These are phyloP conservation scores for Hyaloscypha variabilis DNA, from an alignment of 495 filamentous ascomycete genomes.

Conservation along the genomic window DNA sequence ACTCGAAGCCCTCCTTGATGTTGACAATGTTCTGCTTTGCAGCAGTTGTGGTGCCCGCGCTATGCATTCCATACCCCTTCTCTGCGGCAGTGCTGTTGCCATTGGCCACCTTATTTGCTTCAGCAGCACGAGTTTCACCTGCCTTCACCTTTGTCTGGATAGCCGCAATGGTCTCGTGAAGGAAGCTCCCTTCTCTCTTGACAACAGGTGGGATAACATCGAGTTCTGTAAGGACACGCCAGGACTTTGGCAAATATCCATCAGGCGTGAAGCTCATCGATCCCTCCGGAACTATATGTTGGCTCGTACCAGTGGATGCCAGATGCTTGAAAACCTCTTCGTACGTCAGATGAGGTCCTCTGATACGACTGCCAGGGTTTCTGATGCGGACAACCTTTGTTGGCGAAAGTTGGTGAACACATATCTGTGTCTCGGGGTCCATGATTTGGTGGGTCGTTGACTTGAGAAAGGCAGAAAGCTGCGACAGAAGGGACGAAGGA, in stretches of 20 bases:
- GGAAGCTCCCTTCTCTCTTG: not conserved
- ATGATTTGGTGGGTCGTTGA: no score
- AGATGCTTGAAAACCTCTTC: not conserved
- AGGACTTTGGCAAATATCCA: not conserved
- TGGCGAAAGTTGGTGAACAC: not conserved
- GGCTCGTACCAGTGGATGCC: not conserved
- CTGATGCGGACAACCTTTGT: not conserved
- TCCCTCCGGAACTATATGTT: not conserved
- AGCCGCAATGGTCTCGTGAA: not conserved
- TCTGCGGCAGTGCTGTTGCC: slow-evolving; percentile 15
- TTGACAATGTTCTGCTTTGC: slow-evolving; percentile 76
- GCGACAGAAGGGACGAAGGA: no score
- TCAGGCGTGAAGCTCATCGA: not conserved
- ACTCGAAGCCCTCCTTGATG: slow-evolving; percentile 76
- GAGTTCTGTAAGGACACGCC: not conserved
- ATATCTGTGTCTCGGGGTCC: no score
- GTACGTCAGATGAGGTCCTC: not conserved
- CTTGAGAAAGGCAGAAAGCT: no score
- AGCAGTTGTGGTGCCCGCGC: slow-evolving; percentile 72
- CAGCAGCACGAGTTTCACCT: no score
- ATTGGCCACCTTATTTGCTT: no score
- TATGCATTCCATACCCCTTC: slow-evolving; percentile 82
- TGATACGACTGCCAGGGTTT: not conserved
- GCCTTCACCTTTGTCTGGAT: not conserved
- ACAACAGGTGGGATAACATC: not conserved